A percentile compares a stretch with the other conserved stretches of the same genome.
These are phyloP conservation scores for Pestalotiopsis fici DNA, from an alignment of 2,329 filamentous ascomycete species.

Conservation along the genomic window DNA sequence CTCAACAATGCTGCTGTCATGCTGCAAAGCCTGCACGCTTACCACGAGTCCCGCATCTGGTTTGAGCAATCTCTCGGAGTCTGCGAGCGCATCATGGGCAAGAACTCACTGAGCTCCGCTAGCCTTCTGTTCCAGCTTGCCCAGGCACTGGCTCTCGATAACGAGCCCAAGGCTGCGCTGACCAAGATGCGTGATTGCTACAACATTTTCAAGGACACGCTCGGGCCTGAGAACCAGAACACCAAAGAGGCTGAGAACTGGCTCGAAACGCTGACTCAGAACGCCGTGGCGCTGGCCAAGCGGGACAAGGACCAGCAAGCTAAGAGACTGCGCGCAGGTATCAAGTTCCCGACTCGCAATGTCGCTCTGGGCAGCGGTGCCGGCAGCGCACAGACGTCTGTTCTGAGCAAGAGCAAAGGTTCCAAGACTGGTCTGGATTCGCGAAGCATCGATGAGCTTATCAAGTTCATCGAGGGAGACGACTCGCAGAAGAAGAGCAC, in stretches of 20 bases:
- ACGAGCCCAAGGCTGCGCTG: slow-evolving; percentile 89
- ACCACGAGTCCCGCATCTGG: slow-evolving; percentile 93
- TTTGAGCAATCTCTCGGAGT: slow-evolving; percentile 91
- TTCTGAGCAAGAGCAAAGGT: slow-evolving; percentile 21
- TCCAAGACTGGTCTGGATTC: slow-evolving; percentile 60
- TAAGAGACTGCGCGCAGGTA: slow-evolving; percentile 69
- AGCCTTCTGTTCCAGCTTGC: slow-evolving; percentile 97
- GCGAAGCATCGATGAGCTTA: slow-evolving; percentile 86
- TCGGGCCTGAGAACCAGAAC: slow-evolving; percentile 91
- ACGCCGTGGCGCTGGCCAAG: slow-evolving; percentile 91
- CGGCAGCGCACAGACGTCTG: slow-evolving; percentile 33
- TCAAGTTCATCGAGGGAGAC: slow-evolving; percentile 89
- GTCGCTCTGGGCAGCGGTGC: slow-evolving; percentile 57
- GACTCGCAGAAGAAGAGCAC: slow-evolving; percentile 52
- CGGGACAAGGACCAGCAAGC: slow-evolving; percentile 85
- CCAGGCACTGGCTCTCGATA: slow-evolving; percentile 92
- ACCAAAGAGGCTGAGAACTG: slow-evolving; percentile 97
- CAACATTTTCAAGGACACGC: slow-evolving; percentile 87
- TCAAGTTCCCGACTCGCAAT: slow-evolving; percentile 67
- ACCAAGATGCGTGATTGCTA: slow-evolving; percentile 94
- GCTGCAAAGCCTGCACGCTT: slow-evolving; percentile 93
- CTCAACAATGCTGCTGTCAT: slow-evolving; percentile 99
- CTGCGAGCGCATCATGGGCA: slow-evolving; percentile 87
- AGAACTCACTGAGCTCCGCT: slow-evolving; percentile 87
- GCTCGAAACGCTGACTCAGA: slow-evolving; percentile 94